These are phyloP conservation scores for Cicer yamashitae DNA, from an alignment of 306 rosid genomes.

Conservation along the genomic window DNA sequence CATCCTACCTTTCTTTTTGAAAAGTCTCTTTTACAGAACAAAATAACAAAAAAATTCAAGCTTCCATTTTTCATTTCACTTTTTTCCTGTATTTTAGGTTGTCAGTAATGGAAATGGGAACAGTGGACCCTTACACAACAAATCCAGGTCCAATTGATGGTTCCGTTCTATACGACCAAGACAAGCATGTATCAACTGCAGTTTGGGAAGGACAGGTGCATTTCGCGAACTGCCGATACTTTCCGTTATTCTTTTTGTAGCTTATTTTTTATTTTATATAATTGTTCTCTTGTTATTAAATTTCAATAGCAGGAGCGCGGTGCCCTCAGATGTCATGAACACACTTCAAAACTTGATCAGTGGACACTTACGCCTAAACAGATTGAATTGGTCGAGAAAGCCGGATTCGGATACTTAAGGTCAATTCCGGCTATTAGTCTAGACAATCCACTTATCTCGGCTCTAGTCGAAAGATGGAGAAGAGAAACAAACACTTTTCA, in stretches of 20 bases:
- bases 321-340: constrained; percentile 98
- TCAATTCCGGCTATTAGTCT: constrained; percentile 96
- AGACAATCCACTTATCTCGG: constrained; percentile 96
- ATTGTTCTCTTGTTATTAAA: constrained; percentile 28
- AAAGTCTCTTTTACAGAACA: constrained; percentile 21
- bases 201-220: constrained; percentile 99
- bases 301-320: constrained; percentile 85
- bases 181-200: constrained; percentile 95
- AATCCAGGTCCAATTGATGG: constrained; percentile 96
- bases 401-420: constrained; percentile 90
- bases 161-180: constrained; percentile 94
- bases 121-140: constrained; percentile 75
- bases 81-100: constrained; percentile 36
- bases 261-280: background rate
- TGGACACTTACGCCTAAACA: constrained; percentile 83
- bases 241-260: constrained; percentile 18
- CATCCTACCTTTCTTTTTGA: background rate
- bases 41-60: background rate
- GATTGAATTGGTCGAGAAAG: constrained; percentile 79
- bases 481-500: constrained; percentile 98
- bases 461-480: constrained; percentile 98
- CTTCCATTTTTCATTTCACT: constrained; percentile 31
- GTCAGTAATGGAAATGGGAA: constrained; percentile 68
- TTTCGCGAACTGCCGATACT: constrained; percentile 38
- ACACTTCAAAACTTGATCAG: constrained; percentile 96